A percentile compares a stretch with the other conserved stretches of the same genome.
Conservation (phyloP, 2,329 filamentous ascomycete species). For the Aspergillus sp. region DNA sequence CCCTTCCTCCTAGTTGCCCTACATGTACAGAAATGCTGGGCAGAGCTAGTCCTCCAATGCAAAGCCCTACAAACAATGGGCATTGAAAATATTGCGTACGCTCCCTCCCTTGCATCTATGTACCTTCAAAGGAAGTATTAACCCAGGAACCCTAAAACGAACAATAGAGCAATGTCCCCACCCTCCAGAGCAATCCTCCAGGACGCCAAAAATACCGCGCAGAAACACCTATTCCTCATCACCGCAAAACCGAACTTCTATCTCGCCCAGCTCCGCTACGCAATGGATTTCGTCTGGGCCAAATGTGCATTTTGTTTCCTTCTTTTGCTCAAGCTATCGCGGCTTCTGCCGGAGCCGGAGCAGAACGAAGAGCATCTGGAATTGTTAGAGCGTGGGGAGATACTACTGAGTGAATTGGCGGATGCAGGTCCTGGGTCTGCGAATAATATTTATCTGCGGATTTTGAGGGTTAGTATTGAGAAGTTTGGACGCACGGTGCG, state of each 20-base stretch:
- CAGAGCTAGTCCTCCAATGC: constrained; percentile 45
- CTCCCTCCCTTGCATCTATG: background rate
- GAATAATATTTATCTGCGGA: constrained; percentile 42
- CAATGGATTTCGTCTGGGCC: constrained; percentile 53
- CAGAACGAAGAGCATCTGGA: constrained; percentile 30
- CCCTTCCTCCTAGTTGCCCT: constrained; percentile 40
- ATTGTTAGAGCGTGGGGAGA: constrained; percentile 38
- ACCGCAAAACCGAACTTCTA: constrained; percentile 41
- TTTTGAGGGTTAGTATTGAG: constrained; percentile 43
- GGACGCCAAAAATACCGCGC: constrained; percentile 45
- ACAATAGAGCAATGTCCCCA: constrained; percentile 39
- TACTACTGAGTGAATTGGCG: constrained; percentile 37
- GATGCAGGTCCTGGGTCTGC: constrained; percentile 17
- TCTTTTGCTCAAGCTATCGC: constrained; percentile 46
- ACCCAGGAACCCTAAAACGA: background rate
- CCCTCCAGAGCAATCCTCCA: constrained; percentile 41
- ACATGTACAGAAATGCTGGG: constrained; percentile 47
- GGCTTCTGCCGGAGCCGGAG: constrained; percentile 43
- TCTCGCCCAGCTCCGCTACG: constrained; percentile 45
- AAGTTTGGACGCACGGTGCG: constrained; percentile 42
- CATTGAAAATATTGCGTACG: constrained; percentile 41
- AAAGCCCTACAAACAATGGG: constrained; percentile 44
- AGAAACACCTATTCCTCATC: constrained; percentile 44
- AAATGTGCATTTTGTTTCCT: constrained; percentile 52
- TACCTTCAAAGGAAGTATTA: background rate